Base-by-base conservation (phyloP, 441 rosid species). In the Mallotus japonicus region DNA sequence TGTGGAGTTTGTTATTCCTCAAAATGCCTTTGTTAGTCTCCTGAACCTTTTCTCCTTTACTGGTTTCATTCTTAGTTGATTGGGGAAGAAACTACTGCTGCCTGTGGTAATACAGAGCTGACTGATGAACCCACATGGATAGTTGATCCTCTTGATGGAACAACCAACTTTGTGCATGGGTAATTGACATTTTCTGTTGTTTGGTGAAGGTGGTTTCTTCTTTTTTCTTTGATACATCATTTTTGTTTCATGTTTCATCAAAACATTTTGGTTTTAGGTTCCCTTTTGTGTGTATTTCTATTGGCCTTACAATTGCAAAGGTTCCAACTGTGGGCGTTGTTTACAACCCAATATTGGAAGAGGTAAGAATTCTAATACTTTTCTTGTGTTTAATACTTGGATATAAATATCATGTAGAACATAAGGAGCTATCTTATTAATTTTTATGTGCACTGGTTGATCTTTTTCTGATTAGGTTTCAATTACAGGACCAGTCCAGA, bases 111-210 rank as follows among this genome's bases (percentile, higher is more conserved):
- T 54, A 78, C 90, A 4, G 95, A 88, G 82, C 69, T 93, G 83
- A 95, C 98, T 7, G 93, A 92, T 55, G 98, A 92, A 66, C 97
- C 98, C 8, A 95, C 98, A 40, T 95, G 98, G 99, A 90, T 95
- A 46, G 97, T 92, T 77, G 99, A 95, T 82, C 99, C 99, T 77
- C 99, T 95, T 82, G 99, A 95, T 79, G 99, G 98, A 83, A 95
- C 99, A 17, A 91, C 98, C 32, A 95, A 92, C 76, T 95, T 95
- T 73, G 99, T 95, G 74, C 99, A 95, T 66, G 95, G 97, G 99
- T 93, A 86, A 74, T 54, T 71, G 58, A 42, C 32, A 1, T 50
- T 73, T 56, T 65, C 51, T 1, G 32, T 47, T 80, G 28, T 24
- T 76, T 55, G 42, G 60, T 55, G 40, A 55, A 19, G 67, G 65